A percentile compares a stretch with the other conserved stretches of the same genome.
Conservation (phyloP, 1,284 basidiomycete species). For the Ustilago curta region DNA sequence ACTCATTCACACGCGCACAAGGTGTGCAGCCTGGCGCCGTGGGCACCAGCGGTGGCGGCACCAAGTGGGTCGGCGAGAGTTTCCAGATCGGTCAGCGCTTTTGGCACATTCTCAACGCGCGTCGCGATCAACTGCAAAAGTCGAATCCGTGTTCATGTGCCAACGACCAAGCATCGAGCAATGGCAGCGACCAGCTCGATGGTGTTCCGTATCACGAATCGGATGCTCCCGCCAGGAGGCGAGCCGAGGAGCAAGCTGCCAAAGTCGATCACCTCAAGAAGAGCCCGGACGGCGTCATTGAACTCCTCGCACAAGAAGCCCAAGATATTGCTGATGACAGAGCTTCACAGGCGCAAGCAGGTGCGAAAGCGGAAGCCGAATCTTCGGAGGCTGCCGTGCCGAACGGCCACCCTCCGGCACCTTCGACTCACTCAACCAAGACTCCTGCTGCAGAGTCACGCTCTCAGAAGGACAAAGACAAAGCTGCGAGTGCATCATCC, state of each 20-base stretch:
- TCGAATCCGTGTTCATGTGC: slow-evolving; percentile 28
- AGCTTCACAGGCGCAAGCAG: slow-evolving; percentile 19
- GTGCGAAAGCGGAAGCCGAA: not conserved
- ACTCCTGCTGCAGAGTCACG: not conserved
- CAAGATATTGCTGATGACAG: slow-evolving; percentile 39
- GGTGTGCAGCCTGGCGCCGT: slow-evolving; percentile 51
- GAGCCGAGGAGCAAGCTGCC: slow-evolving; percentile 27
- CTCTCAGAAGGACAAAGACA: not conserved
- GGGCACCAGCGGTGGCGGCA: slow-evolving; percentile 63
- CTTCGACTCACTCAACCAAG: not conserved
- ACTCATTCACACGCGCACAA: slow-evolving; percentile 1
- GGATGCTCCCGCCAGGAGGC: slow-evolving; percentile 9
- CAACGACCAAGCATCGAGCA: not conserved
- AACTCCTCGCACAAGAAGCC: slow-evolving; percentile 39
- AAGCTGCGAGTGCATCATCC: not conserved
- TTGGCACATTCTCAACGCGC: slow-evolving; percentile 53
- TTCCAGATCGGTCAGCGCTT: slow-evolving; percentile 64
- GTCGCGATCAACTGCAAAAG: slow-evolving; percentile 28
- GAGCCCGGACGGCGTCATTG: slow-evolving; percentile 46
- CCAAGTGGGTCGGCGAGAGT: slow-evolving; percentile 64
- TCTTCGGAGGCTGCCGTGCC: not conserved
- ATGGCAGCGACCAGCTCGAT: not conserved
- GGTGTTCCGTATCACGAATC: not conserved
- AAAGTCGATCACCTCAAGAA: slow-evolving; percentile 43
- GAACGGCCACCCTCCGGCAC: not conserved